Conservation (phyloP, 495 filamentous ascomycete species). For the Bacidia rubella region DNA sequence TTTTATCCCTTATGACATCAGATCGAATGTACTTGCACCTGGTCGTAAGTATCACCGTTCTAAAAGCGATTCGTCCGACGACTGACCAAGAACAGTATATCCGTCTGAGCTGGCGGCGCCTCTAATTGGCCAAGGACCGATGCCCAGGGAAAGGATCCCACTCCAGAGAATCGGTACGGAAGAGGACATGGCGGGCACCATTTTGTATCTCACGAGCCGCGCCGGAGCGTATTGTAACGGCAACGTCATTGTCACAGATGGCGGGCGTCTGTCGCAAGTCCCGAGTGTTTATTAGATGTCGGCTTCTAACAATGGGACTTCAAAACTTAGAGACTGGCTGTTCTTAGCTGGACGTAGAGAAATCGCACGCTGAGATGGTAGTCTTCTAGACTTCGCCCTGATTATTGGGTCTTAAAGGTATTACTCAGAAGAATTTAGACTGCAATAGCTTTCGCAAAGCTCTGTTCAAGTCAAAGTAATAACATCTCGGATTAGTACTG, state of each 20-base stretch:
- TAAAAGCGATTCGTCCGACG: not conserved
- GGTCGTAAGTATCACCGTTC: conserved; percentile 36
- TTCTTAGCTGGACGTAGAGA: too few relatives aligned
- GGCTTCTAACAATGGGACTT: not conserved
- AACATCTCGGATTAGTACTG: too few relatives aligned
- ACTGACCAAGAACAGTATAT: conserved; percentile 29
- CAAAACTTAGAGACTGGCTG: too few relatives aligned
- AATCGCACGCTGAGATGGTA: too few relatives aligned
- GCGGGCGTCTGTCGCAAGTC: conserved; percentile 38
- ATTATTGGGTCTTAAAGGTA: too few relatives aligned
- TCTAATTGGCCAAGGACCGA: conserved; percentile 26
- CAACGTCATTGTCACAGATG: conserved; percentile 40
- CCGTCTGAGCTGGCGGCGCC: conserved; percentile 45
- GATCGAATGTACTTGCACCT: conserved; percentile 45
- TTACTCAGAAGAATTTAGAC: too few relatives aligned
- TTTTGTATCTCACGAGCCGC: conserved; percentile 47
- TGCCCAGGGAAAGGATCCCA: conserved; percentile 33
- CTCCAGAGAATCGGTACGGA: conserved; percentile 33
- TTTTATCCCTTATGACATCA: conserved; percentile 43
- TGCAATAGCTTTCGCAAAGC: too few relatives aligned
- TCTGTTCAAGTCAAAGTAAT: too few relatives aligned
- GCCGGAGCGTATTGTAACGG: conserved; percentile 49
- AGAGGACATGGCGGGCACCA: conserved; percentile 49
- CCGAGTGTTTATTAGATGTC: conserved; percentile 30
- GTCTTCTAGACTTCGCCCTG: too few relatives aligned